Evolutionary conservation across 2,329 filamentous ascomycete species (phyloP).

Genomic region (Cladosporium sp.): DNA sequence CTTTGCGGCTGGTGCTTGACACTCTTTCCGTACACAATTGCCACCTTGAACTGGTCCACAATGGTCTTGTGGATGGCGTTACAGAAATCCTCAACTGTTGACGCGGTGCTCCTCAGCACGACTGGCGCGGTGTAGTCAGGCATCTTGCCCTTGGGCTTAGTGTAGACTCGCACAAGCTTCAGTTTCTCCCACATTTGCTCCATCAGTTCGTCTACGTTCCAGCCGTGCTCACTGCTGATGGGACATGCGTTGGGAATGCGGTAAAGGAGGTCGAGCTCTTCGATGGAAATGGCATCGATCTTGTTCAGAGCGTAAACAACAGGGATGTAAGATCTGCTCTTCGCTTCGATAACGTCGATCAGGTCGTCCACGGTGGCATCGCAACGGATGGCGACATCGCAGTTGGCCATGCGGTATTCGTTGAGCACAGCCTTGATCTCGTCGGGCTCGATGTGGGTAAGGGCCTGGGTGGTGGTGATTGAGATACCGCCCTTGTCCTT

Average conservation of each 20-base stretch:
- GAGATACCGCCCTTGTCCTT: slow-evolving; percentile 98
- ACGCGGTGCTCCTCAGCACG: slow-evolving; percentile 74
- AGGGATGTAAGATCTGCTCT: slow-evolving; percentile 93
- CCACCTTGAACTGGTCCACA: slow-evolving; percentile 89
- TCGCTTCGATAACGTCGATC: slow-evolving; percentile 93
- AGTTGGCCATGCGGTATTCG: slow-evolving; percentile 94
- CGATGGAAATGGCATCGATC: slow-evolving; percentile 96
- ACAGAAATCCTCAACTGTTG: slow-evolving; percentile 96
- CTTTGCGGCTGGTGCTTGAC: slow-evolving; percentile 98
- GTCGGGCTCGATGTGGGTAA: slow-evolving; percentile 88
- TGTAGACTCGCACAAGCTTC: slow-evolving; percentile 86
- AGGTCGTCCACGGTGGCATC: slow-evolving; percentile 96
- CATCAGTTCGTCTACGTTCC: slow-evolving; percentile 96
- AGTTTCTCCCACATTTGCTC: slow-evolving; percentile 99
- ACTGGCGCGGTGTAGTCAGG: slow-evolving; percentile 92
- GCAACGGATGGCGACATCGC: slow-evolving; percentile 95
- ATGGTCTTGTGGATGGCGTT: slow-evolving; percentile 96
- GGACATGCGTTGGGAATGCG: slow-evolving; percentile 95
- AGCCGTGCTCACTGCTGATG: slow-evolving; percentile 90
- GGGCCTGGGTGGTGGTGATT: slow-evolving; percentile 88
- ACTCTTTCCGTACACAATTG: slow-evolving; percentile 94
- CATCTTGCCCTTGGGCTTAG: slow-evolving; percentile 91
- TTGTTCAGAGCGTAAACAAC: slow-evolving; percentile 99
- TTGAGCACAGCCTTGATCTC: slow-evolving; percentile 98
- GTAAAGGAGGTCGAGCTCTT: slow-evolving; percentile 93